phyloP scores from a whole-genome alignment of 2,329 filamentous ascomycete species.

The Chaetomiaceae sp. region DNA sequence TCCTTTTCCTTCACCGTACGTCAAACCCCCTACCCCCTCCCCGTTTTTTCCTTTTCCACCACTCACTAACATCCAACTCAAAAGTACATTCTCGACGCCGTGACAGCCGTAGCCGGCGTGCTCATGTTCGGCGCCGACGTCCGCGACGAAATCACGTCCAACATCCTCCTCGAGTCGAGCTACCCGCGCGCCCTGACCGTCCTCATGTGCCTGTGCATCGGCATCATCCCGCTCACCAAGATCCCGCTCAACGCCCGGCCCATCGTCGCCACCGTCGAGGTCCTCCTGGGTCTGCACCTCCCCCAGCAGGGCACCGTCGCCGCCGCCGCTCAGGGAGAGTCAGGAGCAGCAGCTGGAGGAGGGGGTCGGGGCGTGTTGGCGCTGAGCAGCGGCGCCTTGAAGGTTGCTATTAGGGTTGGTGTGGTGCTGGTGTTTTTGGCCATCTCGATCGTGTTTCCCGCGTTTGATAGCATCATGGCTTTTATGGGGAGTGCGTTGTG shows the following conservation, averaged over 20 bases:
- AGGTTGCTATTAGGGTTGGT: slow-evolving; percentile 57
- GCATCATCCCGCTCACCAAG: slow-evolving; percentile 92
- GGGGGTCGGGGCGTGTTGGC: slow-evolving; percentile 30
- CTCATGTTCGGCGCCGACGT: slow-evolving; percentile 95
- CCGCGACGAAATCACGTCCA: slow-evolving; percentile 82
- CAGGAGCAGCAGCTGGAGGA: slow-evolving; percentile 39
- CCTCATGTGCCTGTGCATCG: slow-evolving; percentile 78
- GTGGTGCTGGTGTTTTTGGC: slow-evolving; percentile 68
- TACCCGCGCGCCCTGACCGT: slow-evolving; percentile 73
- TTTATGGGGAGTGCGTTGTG: slow-evolving; percentile 86
- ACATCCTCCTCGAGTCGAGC: slow-evolving; percentile 68
- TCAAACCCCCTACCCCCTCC: slow-evolving; percentile 5
- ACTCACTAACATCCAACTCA: not conserved
- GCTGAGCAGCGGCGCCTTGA: slow-evolving; percentile 50
- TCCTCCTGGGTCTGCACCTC: slow-evolving; percentile 70
- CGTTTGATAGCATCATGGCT: slow-evolving; percentile 86
- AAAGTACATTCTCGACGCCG: slow-evolving; percentile 72
- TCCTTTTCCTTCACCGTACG: slow-evolving; percentile 81
- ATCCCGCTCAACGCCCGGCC: slow-evolving; percentile 87
- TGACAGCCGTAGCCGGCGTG: slow-evolving; percentile 76
- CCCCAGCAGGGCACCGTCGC: slow-evolving; percentile 35
- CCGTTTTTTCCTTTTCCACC: not conserved
- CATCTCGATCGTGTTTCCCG: slow-evolving; percentile 65
- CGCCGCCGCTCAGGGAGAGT: too few species aligned
- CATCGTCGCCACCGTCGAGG: slow-evolving; percentile 79